Percentiles rank a stretch among this genome's conserved stretches.
phyloP scores from a whole-genome alignment of 148 eudicot species.

The Pharnaceum exiguum region DNA sequence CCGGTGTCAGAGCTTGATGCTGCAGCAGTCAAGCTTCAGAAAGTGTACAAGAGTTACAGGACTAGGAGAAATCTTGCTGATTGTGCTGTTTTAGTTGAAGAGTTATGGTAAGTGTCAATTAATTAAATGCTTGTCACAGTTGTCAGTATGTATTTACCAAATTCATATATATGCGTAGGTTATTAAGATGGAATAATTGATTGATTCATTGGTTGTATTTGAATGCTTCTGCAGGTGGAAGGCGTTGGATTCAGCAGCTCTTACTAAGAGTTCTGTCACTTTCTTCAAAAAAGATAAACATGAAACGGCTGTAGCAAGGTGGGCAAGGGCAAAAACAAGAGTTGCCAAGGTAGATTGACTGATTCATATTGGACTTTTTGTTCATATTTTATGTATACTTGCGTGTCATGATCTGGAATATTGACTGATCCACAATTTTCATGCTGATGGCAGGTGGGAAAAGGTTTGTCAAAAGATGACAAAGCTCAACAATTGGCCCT shows the following conservation, averaged over 20 bases:
- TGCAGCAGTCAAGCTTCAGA: constrained; percentile 78
- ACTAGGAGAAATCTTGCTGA: constrained; percentile 85
- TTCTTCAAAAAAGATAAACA: constrained; percentile 67
- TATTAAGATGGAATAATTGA: not conserved
- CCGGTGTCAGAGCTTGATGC: constrained; percentile 85
- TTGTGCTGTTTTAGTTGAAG: constrained; percentile 92
- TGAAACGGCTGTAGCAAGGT: constrained; percentile 71
- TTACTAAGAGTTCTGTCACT: constrained; percentile 67
- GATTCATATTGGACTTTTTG: not conserved
- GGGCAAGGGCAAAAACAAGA: constrained; percentile 83
- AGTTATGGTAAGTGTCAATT: constrained; percentile 49
- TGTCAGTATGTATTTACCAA: not conserved
- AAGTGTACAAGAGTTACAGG: constrained; percentile 83
- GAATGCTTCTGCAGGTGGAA: constrained; percentile 61
- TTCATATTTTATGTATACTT: not conserved
- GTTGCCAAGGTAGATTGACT: constrained; percentile 59
- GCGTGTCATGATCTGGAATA: not conserved
- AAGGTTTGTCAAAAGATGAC: constrained; percentile 42
- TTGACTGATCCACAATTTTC: constrained; percentile 1
- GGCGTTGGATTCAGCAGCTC: constrained; percentile 79
- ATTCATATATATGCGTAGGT: not conserved
- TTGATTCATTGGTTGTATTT: constrained; percentile 2
- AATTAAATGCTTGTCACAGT: not conserved
- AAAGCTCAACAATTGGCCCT: constrained; percentile 46
- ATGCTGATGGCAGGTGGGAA: constrained; percentile 34